Base-by-base conservation (phyloP, 768 basidiomycete species). In the Macrolepiota dolichaula region DNA sequence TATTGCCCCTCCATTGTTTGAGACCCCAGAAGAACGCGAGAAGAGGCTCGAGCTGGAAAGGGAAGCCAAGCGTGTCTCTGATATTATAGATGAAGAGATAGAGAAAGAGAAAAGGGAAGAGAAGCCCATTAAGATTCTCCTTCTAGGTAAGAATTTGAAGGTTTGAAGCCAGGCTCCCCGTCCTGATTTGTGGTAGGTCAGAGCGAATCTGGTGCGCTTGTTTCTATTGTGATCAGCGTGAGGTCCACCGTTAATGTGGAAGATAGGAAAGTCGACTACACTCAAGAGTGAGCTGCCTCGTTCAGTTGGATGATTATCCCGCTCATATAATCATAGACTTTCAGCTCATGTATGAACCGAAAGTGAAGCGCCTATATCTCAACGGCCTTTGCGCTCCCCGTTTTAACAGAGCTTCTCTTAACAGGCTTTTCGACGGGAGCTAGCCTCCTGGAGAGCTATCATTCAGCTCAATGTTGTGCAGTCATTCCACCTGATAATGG, bases 391-490 rank as follows among this genome's bases (percentile, higher is more conserved):
- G 38, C 46, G 1, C 7, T 25, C 3, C 3, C 10, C 54, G 1
- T 51, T 17, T 40, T 36, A 24, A 58, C 10, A n/a, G 17, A 25
- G 9, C 7, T 52, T 40, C 40, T 47, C n/a, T 32, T 3, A 7
- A 13, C 25, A 85, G 82, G 79, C 81, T 0, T 88, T 87, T 67
- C 78, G 76, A 22, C 77, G 76, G 22, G 87, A 90, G 70, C 79
- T 85, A 27, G 79, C 81, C 5, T 83, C 85, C 5, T 90, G 88
- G 88, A 75, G 84, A 61, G 77, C 81, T 47, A 82, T 90, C 62
- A 84, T 90, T 52, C 87, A 88, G 59, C 81, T 89, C 63, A 90
- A 89, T 70, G 74, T 90, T 49, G 86, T 88, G 36, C 85, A 84
- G 37, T 88, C 87, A 15, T 76, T 89, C 42, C 84, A 82, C 35